Percentiles rank a stretch among this genome's conserved stretches.
phyloP scores from a whole-genome alignment of 371 early-diverging fungal genomes.

The Mucor saturninus region DNA sequence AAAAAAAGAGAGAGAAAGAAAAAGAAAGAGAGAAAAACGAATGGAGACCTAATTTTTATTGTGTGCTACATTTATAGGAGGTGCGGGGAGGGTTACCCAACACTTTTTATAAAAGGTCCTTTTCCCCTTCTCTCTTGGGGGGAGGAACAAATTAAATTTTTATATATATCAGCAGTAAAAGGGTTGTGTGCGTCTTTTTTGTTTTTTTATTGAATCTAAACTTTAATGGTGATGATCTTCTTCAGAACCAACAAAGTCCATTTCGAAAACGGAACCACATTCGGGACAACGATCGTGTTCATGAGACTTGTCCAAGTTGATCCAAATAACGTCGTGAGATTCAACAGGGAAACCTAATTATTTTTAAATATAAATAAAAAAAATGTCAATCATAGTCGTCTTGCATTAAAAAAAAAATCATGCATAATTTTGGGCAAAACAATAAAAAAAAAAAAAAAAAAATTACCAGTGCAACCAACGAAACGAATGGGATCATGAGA shows the following conservation, averaged over 20 bases:
- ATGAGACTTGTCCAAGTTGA: conserved; percentile 75
- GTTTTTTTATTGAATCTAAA: background rate
- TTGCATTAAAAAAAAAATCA: background rate
- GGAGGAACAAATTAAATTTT: too few species aligned
- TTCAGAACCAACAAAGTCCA: conserved; percentile 59
- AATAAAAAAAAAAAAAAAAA: background rate
- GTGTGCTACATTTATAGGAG: too few species aligned
- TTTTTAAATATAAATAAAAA: too few species aligned
- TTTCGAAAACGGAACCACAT: conserved; percentile 88
- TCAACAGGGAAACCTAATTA: conserved; percentile 83
- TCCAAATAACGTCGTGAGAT: conserved; percentile 87
- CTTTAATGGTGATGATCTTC: conserved; percentile 49
- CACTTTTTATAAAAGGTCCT: too few species aligned
- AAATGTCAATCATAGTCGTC: background rate
- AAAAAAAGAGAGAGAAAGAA: background rate
- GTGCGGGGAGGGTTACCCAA: too few species aligned
- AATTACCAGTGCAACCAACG: conserved; percentile 92
- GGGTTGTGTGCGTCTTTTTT: background rate
- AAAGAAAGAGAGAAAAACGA: background rate
- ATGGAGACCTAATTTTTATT: too few species aligned
- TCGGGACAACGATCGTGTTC: conserved; percentile 94
- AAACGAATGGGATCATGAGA: conserved; percentile 85
- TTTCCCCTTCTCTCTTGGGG: too few species aligned
- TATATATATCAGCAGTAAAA: background rate
- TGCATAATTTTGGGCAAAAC: background rate